Evolutionary conservation across 306 rosid genomes (phyloP).

Genomic region (Trifolium dubium): DNA sequence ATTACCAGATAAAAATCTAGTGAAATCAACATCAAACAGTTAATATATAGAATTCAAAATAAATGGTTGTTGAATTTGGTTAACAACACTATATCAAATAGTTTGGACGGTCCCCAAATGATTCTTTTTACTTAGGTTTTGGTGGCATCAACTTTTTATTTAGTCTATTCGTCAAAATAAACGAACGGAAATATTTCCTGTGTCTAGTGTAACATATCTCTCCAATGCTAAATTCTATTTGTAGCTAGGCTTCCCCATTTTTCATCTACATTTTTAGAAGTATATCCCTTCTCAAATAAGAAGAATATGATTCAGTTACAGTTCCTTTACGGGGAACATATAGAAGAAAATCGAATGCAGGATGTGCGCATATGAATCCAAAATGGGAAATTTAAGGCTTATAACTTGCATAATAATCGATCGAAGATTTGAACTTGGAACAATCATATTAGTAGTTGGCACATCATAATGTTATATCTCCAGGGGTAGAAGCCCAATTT

Average conservation of each 20-base stretch:
- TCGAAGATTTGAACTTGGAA: neutral
- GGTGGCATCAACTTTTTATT: conserved; percentile 1
- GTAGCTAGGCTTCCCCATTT: neutral
- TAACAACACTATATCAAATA: conserved; percentile 16
- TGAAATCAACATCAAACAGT: conserved; percentile 22
- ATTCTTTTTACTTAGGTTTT: neutral
- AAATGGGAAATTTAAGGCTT: neutral
- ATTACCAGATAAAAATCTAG: conserved; percentile 67
- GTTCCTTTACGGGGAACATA: conserved; percentile 7
- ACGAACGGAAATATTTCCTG: conserved; percentile 5
- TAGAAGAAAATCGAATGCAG: conserved; percentile 1
- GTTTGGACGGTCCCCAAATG: neutral
- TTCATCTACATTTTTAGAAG: neutral
- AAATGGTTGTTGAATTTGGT: neutral
- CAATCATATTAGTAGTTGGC: neutral
- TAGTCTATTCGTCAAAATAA: neutral
- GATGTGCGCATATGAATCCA: conserved; percentile 5
- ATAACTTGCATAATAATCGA: conserved; percentile 9
- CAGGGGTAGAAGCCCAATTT: neutral
- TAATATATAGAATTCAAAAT: conserved; percentile 27
- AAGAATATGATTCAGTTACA: conserved; percentile 1
- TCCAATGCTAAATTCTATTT: neutral
- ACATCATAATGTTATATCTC: neutral
- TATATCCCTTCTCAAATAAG: neutral
- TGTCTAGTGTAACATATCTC: neutral